These are phyloP conservation scores for Ceratobasidium sp. DNA, from an alignment of 1,284 basidiomycete genomes.

Conservation along the genomic window DNA sequence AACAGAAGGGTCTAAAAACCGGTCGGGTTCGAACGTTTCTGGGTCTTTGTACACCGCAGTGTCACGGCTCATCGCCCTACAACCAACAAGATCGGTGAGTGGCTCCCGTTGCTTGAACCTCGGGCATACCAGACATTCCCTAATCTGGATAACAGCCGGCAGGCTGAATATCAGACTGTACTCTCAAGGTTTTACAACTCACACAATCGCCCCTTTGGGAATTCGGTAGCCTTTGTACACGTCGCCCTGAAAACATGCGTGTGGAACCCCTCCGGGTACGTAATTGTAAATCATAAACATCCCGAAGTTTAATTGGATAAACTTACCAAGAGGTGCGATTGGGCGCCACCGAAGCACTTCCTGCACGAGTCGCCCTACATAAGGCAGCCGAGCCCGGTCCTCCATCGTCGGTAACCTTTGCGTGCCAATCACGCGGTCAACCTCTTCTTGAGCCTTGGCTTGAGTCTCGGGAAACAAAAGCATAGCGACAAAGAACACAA, in stretches of 20 bases:
- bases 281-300: not conserved
- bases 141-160: not conserved
- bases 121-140: not conserved
- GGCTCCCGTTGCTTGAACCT: slow-evolving; percentile 14
- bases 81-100: slow-evolving; percentile 13
- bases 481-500: slow-evolving; percentile 51
- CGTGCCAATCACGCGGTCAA: slow-evolving; percentile 55
- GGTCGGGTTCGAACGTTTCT: not conserved
- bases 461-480: slow-evolving; percentile 55
- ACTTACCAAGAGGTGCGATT: slow-evolving; percentile 7
- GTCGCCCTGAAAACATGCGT: not conserved
- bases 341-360: slow-evolving; percentile 33
- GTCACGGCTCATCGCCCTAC: slow-evolving; percentile 7
- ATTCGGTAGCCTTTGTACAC: slow-evolving; percentile 1
- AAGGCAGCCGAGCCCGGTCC: slow-evolving; percentile 55
- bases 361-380: slow-evolving; percentile 50
- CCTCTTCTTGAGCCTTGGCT: slow-evolving; percentile 55
- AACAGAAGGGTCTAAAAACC: no score
- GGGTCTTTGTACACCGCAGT: not conserved
- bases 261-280: not conserved
- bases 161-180: no score
- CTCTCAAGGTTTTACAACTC: no score
- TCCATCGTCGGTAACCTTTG: slow-evolving; percentile 55
- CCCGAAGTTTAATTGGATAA: not conserved
- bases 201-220: slow-evolving; percentile 17